These are phyloP conservation scores for Aspergillus affinis DNA, from an alignment of 495 filamentous ascomycete genomes.

Conservation along the genomic window DNA sequence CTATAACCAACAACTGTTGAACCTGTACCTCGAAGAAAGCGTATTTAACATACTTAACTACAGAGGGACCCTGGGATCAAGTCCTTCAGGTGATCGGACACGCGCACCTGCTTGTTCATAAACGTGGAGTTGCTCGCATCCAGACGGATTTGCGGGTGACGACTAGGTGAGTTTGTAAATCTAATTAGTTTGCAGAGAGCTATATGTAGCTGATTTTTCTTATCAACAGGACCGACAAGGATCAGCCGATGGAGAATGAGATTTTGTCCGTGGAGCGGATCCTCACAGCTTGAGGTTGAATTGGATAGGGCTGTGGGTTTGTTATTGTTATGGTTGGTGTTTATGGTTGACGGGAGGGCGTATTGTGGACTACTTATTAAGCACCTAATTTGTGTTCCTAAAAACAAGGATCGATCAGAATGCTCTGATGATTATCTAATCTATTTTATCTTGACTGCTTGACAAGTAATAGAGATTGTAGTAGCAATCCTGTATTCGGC, in stretches of 20 bases:
- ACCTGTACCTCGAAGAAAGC: too few relatives aligned
- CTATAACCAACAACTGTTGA: constrained; percentile 9
- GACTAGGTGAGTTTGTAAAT: constrained; percentile 55
- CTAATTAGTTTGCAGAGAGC: too few relatives aligned
- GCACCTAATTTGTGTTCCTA: not conserved
- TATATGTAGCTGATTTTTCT: too few relatives aligned
- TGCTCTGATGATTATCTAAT: not conserved
- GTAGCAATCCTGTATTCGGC: too few relatives aligned
- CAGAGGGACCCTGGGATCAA: constrained; percentile 79
- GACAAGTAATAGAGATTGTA: too few relatives aligned
- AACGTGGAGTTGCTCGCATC: constrained; percentile 67
- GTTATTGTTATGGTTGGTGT: not conserved
- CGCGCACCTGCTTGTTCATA: constrained; percentile 75
- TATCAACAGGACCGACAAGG: constrained; percentile 26
- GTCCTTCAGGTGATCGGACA: constrained; percentile 78
- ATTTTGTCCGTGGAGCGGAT: constrained; percentile 25
- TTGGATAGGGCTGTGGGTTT: not conserved
- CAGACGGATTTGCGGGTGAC: constrained; percentile 82
- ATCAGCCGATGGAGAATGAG: constrained; percentile 20
- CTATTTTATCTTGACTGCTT: too few relatives aligned
- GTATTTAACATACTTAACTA: not conserved
- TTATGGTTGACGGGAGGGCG: constrained; percentile 3
- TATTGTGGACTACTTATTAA: too few relatives aligned
- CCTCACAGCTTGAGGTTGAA: constrained; percentile 3
- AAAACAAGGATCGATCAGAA: not conserved